Evolutionary conservation across 441 rosid genomes (phyloP), one percentile per base, ranked within the genome.

Genomic region (Oxalis stricta): DNA sequence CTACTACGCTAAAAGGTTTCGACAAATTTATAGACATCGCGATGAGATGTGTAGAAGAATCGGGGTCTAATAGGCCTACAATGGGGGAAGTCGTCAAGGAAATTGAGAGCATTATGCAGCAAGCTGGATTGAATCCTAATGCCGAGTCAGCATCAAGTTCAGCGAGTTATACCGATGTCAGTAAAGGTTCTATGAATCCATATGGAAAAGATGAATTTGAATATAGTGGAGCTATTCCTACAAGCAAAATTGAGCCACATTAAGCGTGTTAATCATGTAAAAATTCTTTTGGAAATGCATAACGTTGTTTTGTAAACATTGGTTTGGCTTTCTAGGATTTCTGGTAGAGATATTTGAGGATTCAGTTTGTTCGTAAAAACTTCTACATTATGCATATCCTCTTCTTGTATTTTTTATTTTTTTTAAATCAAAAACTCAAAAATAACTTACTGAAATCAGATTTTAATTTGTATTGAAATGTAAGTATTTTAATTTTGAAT

Each of bases 11-110:
- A 5, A 60, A 66, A 56, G 94, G 95, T 30, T 40, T 82, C 0
- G 78, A 66, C 16, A 70, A 53, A 46, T 88, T 61, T 23, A 72
- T 84, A 36, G 84, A 84, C 31, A 16, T 88, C 9, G 82, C 95
- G 41, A 38, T 82, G 72, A 68, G 53, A 24, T 84, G 88, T 31
- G 82, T 84, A 2, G 70, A 69, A 39, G 91, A 72, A 37, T 60
- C 75, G 0, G 82, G 82, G 38, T 52, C 33, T 6, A 75, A 71
- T 20, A 61, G 92, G 56, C 97, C 95, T 33, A 43, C 66, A 2
- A 84, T 82, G 94, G 68, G 79, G 33, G 88, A 79, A 23, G 86
- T 66, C 22, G 81, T 77, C 38, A 84, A 77, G 56, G 95, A 69
- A 62, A 76, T 84, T 7, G 97, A 84, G 67, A 55, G 23, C 50